These are phyloP conservation scores for Patellifolia procumbens DNA, from an alignment of 179 eudicot genomes.

Conservation along the genomic window DNA sequence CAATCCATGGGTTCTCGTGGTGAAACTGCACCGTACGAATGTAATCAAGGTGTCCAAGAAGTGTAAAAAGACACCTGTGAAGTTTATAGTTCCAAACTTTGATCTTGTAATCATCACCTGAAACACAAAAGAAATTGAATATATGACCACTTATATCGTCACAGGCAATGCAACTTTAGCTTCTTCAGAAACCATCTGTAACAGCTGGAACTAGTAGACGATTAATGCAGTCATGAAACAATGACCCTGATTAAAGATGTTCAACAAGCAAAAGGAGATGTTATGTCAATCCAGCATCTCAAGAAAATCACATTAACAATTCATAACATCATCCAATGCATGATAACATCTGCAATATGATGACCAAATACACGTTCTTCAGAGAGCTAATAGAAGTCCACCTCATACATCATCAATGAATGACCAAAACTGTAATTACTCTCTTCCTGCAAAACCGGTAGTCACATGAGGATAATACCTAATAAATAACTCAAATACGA, in stretches of 20 bases:
- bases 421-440: background rate
- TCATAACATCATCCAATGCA: too few species aligned
- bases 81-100: constrained; percentile 93
- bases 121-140: constrained; percentile 13
- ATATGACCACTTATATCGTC: background rate
- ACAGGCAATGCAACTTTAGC: background rate
- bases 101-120: constrained; percentile 93
- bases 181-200: background rate
- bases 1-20: constrained; percentile 89
- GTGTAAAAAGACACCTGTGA: constrained; percentile 84
- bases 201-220: background rate
- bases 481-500: too few species aligned
- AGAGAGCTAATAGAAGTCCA: background rate
- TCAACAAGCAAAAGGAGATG: background rate
- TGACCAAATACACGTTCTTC: background rate
- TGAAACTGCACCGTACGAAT: constrained; percentile 92
- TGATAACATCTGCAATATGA: background rate
- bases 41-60: constrained; percentile 92
- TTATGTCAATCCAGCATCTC: background rate
- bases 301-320: too few species aligned
- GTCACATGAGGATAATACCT: background rate
- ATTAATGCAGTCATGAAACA: background rate
- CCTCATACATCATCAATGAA: too few species aligned
- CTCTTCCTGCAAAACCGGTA: background rate
- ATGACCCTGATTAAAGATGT: background rate